Evolutionary conservation across 2,329 filamentous ascomycete species (phyloP).

Genomic region (Calcarisporium arbuscula): DNA sequence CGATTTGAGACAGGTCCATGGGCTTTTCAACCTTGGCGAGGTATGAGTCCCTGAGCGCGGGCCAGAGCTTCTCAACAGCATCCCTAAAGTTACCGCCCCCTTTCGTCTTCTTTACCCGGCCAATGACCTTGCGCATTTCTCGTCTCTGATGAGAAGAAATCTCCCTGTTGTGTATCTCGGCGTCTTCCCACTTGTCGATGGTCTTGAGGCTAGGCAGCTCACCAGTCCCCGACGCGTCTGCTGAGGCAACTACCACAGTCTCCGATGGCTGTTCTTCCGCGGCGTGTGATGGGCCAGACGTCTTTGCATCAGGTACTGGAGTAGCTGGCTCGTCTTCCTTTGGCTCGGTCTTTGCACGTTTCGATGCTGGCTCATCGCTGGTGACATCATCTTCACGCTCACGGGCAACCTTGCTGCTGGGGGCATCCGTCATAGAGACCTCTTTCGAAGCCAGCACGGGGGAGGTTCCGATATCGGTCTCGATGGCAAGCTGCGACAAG

Average conservation of each 20-base stretch:
- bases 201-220: constrained; percentile 16
- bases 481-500: constrained; percentile 33
- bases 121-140: constrained; percentile 59
- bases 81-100: constrained; percentile 68
- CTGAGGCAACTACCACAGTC: too few relatives aligned
- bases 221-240: constrained; percentile 3
- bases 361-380: constrained; percentile 62
- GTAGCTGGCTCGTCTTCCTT: constrained; percentile 30
- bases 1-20: constrained; percentile 80
- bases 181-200: constrained; percentile 34
- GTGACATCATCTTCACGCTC: constrained; percentile 72
- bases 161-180: constrained; percentile 35
- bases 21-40: constrained; percentile 63
- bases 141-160: constrained; percentile 56
- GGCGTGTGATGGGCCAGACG: constrained; percentile 14
- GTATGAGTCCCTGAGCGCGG: constrained; percentile 70
- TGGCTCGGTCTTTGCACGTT: constrained; percentile 70
- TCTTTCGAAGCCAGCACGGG: constrained; percentile 29
- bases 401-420: constrained; percentile 58
- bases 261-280: too few relatives aligned
- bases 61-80: constrained; percentile 70
- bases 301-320: constrained; percentile 9
- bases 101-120: constrained; percentile 80
- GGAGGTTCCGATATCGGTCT: constrained; percentile 24
- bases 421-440: constrained; percentile 48